Evolutionary conservation across 495 filamentous ascomycete species (phyloP), one percentile per base, ranked within the genome.

Genomic region (Trichoderma asperelloides): DNA sequence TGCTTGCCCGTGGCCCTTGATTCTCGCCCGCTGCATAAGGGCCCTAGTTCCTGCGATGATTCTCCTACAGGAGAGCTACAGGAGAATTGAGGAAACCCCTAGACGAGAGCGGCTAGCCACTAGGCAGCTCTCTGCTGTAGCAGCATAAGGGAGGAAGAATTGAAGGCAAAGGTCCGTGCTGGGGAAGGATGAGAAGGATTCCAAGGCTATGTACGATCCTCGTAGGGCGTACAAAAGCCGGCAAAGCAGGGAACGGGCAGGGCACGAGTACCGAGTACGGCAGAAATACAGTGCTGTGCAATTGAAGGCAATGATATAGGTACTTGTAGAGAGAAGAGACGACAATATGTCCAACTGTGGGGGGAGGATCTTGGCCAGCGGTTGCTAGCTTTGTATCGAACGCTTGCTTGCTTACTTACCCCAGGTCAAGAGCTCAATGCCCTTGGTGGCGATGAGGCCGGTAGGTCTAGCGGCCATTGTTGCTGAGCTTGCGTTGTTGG

Each of bases 401-500:
- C 5, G 43, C 11, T 15, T 1, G 40, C 15, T 43, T 43, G 43
- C 5, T 12, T 8, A 67, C 66, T 43, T 69, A 77, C 74, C 74
- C 40, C 75, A 80, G 16, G 82, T 84, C 3, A 84, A 72, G 25
- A 84, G 79, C 74, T 85, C 82, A 68, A 85, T 82, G 67, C 82
- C 83, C 60, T 78, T 83, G 68, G 74, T 82, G 62, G 80, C 83
- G 57, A 81, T 81, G 47, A 84, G 74, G 33, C 82, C 83, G 16
- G 76, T 80, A 23, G 82, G 79, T 64, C 72, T 37, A 8, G 74
- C 21, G 9, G 76, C 67, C 77, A 80, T 78, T 15, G 43, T 66
- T 37, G 41, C 43, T 68, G 63, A 66, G 40, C 64, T 28, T 23
- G 47, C 15, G 47, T 21, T 51, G 21, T 51, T 11, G 47, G 47